phyloP scores from a whole-genome alignment of 176 grass and related monocot genomes.

The Lolium rigidum region DNA sequence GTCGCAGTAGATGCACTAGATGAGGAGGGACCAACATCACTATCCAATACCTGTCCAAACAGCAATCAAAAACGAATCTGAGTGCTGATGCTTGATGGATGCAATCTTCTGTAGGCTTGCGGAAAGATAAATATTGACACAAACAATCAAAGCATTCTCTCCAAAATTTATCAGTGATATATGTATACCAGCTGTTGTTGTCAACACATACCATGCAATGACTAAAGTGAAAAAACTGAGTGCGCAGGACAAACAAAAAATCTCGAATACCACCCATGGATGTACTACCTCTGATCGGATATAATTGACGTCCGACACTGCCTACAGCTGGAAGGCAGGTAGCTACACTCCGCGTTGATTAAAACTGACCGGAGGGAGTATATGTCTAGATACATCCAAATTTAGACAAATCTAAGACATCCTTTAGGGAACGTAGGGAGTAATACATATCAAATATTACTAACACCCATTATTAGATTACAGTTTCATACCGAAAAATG shows the following conservation, averaged over 20 bases:
- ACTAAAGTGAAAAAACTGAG: not conserved
- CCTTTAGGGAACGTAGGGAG: no score
- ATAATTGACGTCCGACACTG: no score
- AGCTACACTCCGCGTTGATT: no score
- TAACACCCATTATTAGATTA: constrained; percentile 8
- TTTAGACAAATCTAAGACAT: no score
- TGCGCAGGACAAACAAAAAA: not conserved
- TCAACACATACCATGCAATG: not conserved
- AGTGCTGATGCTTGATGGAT: constrained; percentile 17
- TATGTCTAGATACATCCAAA: no score
- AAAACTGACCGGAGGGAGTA: no score
- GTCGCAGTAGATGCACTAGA: constrained; percentile 58
- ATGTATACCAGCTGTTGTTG: not conserved
- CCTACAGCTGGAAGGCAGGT: no score
- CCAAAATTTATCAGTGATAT: not conserved
- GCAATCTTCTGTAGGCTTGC: constrained; percentile 24
- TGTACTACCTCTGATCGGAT: no score
- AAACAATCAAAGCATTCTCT: not conserved
- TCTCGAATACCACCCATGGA: not conserved
- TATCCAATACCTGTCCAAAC: constrained; percentile 51
- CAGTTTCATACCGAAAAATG: not conserved
- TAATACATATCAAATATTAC: not conserved
- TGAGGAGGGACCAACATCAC: constrained; percentile 66
- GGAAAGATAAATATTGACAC: constrained; percentile 22
- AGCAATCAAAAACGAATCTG: not conserved